phyloP scores from a whole-genome alignment of 306 rosid genomes.

The Rosa chinensis region DNA sequence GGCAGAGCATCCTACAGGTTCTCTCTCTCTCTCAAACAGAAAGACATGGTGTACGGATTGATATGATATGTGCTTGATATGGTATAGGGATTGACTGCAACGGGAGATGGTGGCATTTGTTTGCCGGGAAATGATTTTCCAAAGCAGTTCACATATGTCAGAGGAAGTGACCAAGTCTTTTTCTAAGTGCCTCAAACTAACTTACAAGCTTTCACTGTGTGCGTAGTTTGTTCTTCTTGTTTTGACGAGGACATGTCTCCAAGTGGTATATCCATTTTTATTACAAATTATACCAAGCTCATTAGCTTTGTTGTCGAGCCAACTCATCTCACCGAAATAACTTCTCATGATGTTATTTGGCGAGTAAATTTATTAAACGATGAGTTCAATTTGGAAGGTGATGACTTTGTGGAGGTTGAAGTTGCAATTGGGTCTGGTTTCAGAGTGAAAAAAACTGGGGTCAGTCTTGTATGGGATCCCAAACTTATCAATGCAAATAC shows the following conservation, averaged over 20 bases:
- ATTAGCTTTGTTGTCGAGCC: background rate
- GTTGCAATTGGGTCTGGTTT: background rate
- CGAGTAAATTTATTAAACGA: background rate
- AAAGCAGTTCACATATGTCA: slow-evolving; percentile 11
- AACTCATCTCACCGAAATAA: background rate
- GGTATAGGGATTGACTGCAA: slow-evolving; percentile 18
- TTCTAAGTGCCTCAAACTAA: slow-evolving; percentile 19
- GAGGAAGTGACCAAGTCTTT: slow-evolving; percentile 5
- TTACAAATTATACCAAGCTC: slow-evolving; percentile 15
- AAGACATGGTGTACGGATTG: too few relatives aligned
- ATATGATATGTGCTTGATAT: background rate
- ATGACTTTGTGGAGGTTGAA: background rate
- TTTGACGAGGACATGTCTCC: background rate
- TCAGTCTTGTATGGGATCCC: background rate
- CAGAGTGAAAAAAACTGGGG: slow-evolving; percentile 23
- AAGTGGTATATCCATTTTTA: background rate
- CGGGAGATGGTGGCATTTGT: slow-evolving; percentile 11
- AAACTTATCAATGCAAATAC: background rate
- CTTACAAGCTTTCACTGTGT: slow-evolving; percentile 10
- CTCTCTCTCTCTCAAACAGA: background rate
- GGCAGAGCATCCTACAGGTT: slow-evolving; percentile 17
- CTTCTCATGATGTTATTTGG: slow-evolving; percentile 1
- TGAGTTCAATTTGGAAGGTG: slow-evolving; percentile 5
- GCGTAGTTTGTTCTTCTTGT: slow-evolving; percentile 9
- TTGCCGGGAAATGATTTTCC: slow-evolving; percentile 25